Evolutionary conservation across 176 grass and related monocot species (phyloP), one percentile per base, ranked within the genome.

Genomic region (Oryza glumipatula): DNA sequence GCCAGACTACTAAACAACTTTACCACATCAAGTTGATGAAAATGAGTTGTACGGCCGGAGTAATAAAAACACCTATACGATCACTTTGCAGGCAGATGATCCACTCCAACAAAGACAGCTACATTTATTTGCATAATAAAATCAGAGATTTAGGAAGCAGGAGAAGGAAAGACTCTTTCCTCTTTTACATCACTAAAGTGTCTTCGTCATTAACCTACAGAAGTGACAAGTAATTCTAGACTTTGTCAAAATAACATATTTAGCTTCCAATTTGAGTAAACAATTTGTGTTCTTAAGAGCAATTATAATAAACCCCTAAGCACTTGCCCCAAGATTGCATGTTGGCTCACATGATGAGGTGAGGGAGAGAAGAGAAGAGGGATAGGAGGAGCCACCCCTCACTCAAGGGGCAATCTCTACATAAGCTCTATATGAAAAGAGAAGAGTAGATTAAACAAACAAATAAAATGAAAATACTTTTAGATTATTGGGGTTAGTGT

Each of bases 1-100:
- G 65, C 56, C 85, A 77, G 81, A 77, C 64, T 84, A 84, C 32
- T 87, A 80, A 91, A 90, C 76, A 87, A 88, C 85, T 88, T 88
- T 84, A 84, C 76, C 24, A 1, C 81, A 76, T 44, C 89, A 83
- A 88, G 65, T 88, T 84, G 89, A 84, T 67, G 85, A 91, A 84
- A 91, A 84, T 24, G 56, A 88, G 81, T 67, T 84, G 89, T 87
- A 84, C 65, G 44, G 64, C 60, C 54, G 56, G 54, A 65, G 64
- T 84, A 71, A 80, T 70, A 87, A 67, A 77, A 78, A 74, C 51
- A 65, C 51, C 6, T 70, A 32, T 51, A 68, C 17, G 49, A 80
- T 75, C 23, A 75, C 80, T 80, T 80, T 76, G 89, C 65, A 84
- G 85, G 65, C 41, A 87, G 82, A 84, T 83, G 82, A 70, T 88